Evolutionary conservation across 2,329 filamentous ascomycete genomes (phyloP).

Genomic region (Pseudopyricularia javanii): DNA sequence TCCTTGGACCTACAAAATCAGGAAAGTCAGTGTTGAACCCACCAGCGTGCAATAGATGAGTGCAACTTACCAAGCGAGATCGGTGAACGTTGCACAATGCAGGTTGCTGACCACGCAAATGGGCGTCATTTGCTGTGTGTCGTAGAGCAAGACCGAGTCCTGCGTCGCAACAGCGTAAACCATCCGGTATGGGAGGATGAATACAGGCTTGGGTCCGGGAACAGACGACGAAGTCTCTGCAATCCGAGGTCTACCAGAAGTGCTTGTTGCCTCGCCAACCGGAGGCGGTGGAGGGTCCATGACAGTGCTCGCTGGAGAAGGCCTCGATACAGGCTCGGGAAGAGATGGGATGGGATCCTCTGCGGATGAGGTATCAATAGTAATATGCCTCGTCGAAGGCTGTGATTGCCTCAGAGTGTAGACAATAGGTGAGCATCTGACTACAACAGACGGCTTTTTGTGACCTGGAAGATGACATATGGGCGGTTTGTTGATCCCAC

Average conservation of each 20-base stretch:
- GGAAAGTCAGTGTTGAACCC: background rate
- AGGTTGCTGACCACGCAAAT: constrained; percentile 92
- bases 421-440: constrained; percentile 83
- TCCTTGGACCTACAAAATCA: constrained; percentile 29
- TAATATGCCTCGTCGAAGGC: constrained; percentile 73
- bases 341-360: constrained; percentile 76
- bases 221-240: constrained; percentile 34
- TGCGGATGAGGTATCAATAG: constrained; percentile 80
- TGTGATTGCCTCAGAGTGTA: constrained; percentile 65
- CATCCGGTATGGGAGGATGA: constrained; percentile 82
- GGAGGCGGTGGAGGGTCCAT: constrained; percentile 72
- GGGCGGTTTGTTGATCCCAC: constrained; percentile 91
- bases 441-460: constrained; percentile 94
- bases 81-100: constrained; percentile 94
- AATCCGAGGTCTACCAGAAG: constrained; percentile 27
- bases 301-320: constrained; percentile 40
- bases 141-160: constrained; percentile 87
- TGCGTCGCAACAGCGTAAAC: constrained; percentile 96
- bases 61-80: constrained; percentile 71
- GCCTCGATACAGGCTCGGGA: constrained; percentile 66
- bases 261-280: constrained; percentile 28
- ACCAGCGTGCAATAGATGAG: background rate
- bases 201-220: constrained; percentile 56
- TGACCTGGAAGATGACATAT: constrained; percentile 91
- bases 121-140: constrained; percentile 92